Evolutionary conservation across 1,284 basidiomycete species (phyloP).

Genomic region (Ceratobasidium sp.): DNA sequence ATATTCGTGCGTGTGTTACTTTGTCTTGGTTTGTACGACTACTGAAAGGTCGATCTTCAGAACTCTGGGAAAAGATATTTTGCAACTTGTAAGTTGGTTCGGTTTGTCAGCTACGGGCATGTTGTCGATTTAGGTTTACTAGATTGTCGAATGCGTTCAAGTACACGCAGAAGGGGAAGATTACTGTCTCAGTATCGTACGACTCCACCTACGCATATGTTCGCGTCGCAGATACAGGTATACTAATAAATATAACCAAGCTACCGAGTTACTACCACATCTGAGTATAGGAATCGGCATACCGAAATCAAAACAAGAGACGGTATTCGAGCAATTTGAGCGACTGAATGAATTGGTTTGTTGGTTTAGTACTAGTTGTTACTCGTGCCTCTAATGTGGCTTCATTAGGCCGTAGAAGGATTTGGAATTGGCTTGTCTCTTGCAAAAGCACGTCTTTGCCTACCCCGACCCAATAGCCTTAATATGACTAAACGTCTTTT

Average conservation of each 20-base stretch:
- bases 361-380: too few species aligned
- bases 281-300: slow-evolving; percentile 52
- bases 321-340: slow-evolving; percentile 45
- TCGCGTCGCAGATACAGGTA: slow-evolving; percentile 49
- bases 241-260: background rate
- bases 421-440: slow-evolving; percentile 53
- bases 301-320: slow-evolving; percentile 44
- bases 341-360: too few species aligned
- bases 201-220: slow-evolving; percentile 44
- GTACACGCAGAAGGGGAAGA: slow-evolving; percentile 49
- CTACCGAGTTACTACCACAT: too few species aligned
- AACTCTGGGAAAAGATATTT: slow-evolving; percentile 53
- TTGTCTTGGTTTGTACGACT: background rate
- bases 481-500: background rate
- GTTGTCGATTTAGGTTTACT: background rate
- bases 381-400: too few species aligned
- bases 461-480: background rate
- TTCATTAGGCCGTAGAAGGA: slow-evolving; percentile 49
- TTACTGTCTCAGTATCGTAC: slow-evolving; percentile 46
- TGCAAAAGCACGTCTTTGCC: slow-evolving; percentile 43
- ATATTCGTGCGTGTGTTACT: slow-evolving; percentile 32
- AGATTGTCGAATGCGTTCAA: slow-evolving; percentile 53
- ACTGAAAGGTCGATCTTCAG: slow-evolving; percentile 35
- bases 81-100: slow-evolving; percentile 20
- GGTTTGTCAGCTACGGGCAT: background rate